Percentiles rank a stretch among this genome's conserved stretches.
These are phyloP conservation scores for Herpetomonas tarakana DNA, from an alignment of 208 protist genomes.

Conservation along the genomic window DNA sequence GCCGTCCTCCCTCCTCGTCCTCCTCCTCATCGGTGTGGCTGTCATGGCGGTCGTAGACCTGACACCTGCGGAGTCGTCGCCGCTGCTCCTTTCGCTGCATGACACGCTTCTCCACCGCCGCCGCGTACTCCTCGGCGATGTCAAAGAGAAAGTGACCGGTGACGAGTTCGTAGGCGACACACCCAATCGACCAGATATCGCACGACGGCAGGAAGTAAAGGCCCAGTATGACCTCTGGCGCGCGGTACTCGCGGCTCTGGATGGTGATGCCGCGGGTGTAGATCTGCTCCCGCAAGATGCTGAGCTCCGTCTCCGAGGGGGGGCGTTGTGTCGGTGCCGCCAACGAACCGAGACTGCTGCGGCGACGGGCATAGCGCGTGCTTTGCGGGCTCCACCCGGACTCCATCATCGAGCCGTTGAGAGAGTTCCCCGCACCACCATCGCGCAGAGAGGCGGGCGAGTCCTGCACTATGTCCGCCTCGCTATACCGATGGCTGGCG, in stretches of 20 bases:
- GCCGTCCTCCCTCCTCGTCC: not conserved
- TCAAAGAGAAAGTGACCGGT: slow-evolving; percentile 68
- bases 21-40: not conserved
- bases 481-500: not conserved
- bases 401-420: not conserved
- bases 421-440: not conserved
- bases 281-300: slow-evolving; percentile 32
- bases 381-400: not conserved
- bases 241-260: slow-evolving; percentile 81
- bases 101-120: slow-evolving; percentile 5
- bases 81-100: not conserved
- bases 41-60: not conserved
- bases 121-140: slow-evolving; percentile 6
- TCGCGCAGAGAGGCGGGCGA: not conserved
- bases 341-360: not conserved
- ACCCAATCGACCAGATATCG: slow-evolving; percentile 79
- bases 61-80: not conserved
- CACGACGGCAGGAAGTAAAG: slow-evolving; percentile 46
- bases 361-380: not conserved
- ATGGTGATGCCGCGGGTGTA: slow-evolving; percentile 40
- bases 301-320: slow-evolving; percentile 20
- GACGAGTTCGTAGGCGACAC: slow-evolving; percentile 80
- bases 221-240: slow-evolving; percentile 75
- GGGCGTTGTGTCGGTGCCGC: not conserved
- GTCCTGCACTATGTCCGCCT: not conserved